Percentiles rank a stretch among this genome's conserved stretches.
Conservation (phyloP, 106 monocot species). For the Posidonia australis region DNA sequence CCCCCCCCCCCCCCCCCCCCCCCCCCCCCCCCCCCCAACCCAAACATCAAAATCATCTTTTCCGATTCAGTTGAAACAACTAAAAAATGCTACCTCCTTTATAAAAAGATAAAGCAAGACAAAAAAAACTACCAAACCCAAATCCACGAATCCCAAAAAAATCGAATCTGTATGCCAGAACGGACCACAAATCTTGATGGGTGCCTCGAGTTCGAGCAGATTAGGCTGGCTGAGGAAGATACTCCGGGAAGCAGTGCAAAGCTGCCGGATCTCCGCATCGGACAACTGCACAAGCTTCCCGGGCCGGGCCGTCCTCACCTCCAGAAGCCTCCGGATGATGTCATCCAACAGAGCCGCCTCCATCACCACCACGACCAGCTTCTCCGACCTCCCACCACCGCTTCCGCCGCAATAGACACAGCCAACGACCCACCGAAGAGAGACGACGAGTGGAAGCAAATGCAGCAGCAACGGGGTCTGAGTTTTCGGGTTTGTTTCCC, state of each 20-base stretch:
- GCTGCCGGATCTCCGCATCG: constrained; percentile 26
- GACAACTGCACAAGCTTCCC: constrained; percentile 16
- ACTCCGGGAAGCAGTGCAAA: constrained; percentile 11
- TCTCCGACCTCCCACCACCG: too few relatives aligned
- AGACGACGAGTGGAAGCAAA: too few relatives aligned
- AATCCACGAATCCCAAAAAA: neutral
- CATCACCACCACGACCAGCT: neutral
- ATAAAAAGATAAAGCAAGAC: neutral
- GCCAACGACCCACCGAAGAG: too few relatives aligned
- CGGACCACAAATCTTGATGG: constrained; percentile 24
- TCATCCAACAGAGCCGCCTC: constrained; percentile 8
- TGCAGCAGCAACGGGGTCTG: too few relatives aligned
- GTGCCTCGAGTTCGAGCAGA: constrained; percentile 20
- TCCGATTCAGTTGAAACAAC: neutral
- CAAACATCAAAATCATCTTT: neutral
- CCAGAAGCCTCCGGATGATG: constrained; percentile 14
- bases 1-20: too few relatives aligned
- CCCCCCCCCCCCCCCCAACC: too few relatives aligned
- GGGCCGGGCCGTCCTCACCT: constrained; percentile 9
- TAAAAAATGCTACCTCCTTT: neutral
- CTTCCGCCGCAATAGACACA: too few relatives aligned
- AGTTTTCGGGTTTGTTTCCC: too few relatives aligned
- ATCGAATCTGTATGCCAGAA: neutral
- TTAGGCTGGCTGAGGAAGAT: constrained; percentile 22
- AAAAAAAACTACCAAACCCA: constrained; percentile 1